Conservation (phyloP, 2,329 filamentous ascomycete genomes). For the Colletotrichum costaricense region DNA sequence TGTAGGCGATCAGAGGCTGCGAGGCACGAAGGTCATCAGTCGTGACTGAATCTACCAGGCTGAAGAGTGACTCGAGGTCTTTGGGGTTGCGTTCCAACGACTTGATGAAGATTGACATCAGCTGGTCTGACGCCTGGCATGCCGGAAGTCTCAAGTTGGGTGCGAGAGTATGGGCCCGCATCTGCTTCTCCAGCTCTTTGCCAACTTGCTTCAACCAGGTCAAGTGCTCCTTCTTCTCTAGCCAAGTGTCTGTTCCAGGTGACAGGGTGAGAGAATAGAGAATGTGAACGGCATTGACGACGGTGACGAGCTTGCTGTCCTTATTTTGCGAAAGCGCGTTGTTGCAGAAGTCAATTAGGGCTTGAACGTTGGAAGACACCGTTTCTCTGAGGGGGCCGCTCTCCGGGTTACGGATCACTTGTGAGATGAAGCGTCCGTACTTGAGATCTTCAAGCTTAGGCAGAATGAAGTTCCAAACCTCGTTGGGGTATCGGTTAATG, state of each 20-base stretch:
- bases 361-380: constrained; percentile 78
- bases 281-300: constrained; percentile 89
- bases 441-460: constrained; percentile 83
- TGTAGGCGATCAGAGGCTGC: constrained; percentile 81
- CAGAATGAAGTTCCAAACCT: constrained; percentile 86
- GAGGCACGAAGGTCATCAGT: constrained; percentile 83
- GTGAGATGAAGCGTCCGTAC: constrained; percentile 91
- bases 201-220: constrained; percentile 74
- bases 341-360: constrained; percentile 75
- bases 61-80: constrained; percentile 86
- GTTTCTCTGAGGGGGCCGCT: constrained; percentile 81
- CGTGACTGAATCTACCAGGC: constrained; percentile 85
- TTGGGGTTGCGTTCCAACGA: constrained; percentile 80
- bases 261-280: constrained; percentile 82
- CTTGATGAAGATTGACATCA: constrained; percentile 86
- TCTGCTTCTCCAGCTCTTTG: constrained; percentile 81
- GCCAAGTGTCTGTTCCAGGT: constrained; percentile 74
- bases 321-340: constrained; percentile 73
- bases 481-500: constrained; percentile 90
- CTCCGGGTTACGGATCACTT: constrained; percentile 81
- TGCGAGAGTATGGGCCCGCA: constrained; percentile 77
- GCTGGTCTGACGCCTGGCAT: constrained; percentile 88
- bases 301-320: constrained; percentile 75
- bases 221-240: constrained; percentile 73
- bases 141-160: constrained; percentile 82